A percentile compares a stretch with the other conserved stretches of the same genome.
These are phyloP conservation scores for Cyathus striatus DNA, from an alignment of 768 basidiomycete genomes.

Conservation along the genomic window DNA sequence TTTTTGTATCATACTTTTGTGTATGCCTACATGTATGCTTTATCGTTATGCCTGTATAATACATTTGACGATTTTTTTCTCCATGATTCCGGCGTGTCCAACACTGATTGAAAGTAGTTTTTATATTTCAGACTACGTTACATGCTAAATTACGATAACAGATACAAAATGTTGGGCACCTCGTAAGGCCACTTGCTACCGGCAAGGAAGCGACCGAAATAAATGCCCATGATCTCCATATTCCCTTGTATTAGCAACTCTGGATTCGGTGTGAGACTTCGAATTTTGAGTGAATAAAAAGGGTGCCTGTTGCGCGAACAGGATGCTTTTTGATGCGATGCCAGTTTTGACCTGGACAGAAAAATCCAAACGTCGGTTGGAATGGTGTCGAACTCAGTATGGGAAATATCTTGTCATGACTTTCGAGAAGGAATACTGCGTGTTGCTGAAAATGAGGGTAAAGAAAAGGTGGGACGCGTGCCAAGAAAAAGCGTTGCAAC, in stretches of 20 bases:
- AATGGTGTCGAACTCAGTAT: no score
- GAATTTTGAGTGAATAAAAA: conserved; percentile 43
- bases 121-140: no score
- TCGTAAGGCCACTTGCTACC: conserved; percentile 53
- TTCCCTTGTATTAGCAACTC: conserved; percentile 53
- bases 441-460: background rate
- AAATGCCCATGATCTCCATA: conserved; percentile 38
- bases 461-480: background rate
- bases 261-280: conserved; percentile 33
- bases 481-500: no score
- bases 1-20: no score
- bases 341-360: no score
- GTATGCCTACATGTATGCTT: background rate
- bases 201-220: conserved; percentile 47
- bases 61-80: background rate
- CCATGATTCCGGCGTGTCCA: no score
- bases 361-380: no score
- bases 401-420: no score
- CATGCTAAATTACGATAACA: no score
- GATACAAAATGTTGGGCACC: conserved; percentile 42
- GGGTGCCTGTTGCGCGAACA: conserved; percentile 13
- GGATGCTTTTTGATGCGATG: no score
- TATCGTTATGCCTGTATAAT: background rate
- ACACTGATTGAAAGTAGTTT: no score
- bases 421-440: no score